Evolutionary conservation across 1,284 basidiomycete species (phyloP).

Genomic region (Termitomyces sp.): DNA sequence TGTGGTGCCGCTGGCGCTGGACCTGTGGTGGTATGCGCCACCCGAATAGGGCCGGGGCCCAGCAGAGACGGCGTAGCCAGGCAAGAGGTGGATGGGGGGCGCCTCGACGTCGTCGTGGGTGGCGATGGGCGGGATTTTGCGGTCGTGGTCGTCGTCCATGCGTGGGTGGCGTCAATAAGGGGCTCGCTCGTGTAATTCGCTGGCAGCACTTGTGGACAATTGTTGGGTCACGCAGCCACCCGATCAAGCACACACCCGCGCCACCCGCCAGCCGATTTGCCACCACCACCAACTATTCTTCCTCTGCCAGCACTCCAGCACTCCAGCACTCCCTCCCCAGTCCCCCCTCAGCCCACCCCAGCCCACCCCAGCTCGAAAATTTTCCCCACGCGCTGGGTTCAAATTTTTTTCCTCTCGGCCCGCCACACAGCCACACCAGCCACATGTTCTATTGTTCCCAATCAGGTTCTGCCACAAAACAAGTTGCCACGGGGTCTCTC

Average conservation of each 20-base stretch:
- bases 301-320: no score
- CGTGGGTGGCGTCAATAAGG: background rate
- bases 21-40: background rate
- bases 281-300: no score
- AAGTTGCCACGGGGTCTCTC: no score
- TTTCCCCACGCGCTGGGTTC: conserved; percentile 3
- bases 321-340: background rate
- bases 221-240: conserved; percentile 5
- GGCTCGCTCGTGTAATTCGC: background rate
- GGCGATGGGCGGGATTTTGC: background rate
- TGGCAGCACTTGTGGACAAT: background rate
- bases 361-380: background rate
- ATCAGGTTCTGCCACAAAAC: background rate
- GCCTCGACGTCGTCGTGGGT: background rate
- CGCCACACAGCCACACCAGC: conserved; percentile 7
- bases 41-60: background rate
- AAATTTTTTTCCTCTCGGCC: conserved; percentile 4
- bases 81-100: no score
- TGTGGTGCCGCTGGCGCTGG: background rate
- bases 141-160: no score
- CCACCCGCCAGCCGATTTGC: conserved; percentile 1
- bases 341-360: background rate
- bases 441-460: conserved; percentile 1
- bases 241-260: conserved; percentile 5
- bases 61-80: no score